Conservation (phyloP, 169 alveolate species). For the Babesia sp. region DNA sequence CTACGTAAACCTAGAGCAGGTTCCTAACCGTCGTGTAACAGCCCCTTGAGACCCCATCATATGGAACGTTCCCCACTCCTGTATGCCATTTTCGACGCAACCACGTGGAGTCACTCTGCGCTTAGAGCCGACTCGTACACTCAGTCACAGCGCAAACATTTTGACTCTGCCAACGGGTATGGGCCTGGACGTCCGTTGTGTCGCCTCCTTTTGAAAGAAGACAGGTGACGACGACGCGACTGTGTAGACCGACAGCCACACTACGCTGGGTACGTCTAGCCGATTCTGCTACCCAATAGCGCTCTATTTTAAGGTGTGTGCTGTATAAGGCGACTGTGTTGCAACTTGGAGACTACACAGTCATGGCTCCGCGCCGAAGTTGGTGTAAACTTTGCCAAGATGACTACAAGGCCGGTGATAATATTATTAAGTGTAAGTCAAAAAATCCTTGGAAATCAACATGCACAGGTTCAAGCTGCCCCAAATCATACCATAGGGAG, state of each 20-base stretch:
- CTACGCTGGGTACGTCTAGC: not conserved
- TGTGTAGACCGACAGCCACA: not conserved
- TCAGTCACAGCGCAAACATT: not conserved
- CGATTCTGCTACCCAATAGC: not conserved
- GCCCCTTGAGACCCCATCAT: slow-evolving; percentile 32
- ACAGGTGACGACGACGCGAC: slow-evolving; percentile 1
- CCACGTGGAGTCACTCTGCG: slow-evolving; percentile 11
- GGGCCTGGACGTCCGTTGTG: slow-evolving; percentile 1
- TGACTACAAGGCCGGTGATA: slow-evolving; percentile 74
- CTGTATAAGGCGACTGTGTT: not conserved
- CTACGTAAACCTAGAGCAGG: not conserved
- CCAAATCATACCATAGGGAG: slow-evolving; percentile 73
- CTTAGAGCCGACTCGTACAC: not conserved
- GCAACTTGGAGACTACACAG: not conserved
- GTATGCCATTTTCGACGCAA: not conserved
- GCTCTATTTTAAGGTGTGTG: not conserved
- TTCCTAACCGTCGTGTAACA: not conserved
- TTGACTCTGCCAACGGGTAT: not conserved
- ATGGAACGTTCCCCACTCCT: slow-evolving; percentile 32
- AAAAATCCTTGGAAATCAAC: not conserved
- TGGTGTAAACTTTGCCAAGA: slow-evolving; percentile 82
- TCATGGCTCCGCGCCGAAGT: slow-evolving; percentile 75
- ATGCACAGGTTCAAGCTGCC: slow-evolving; percentile 67
- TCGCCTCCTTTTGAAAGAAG: not conserved
- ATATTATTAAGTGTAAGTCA: slow-evolving; percentile 68